Base-by-base conservation (phyloP, 768 basidiomycete genomes). In the Podaxis pistillaris region DNA sequence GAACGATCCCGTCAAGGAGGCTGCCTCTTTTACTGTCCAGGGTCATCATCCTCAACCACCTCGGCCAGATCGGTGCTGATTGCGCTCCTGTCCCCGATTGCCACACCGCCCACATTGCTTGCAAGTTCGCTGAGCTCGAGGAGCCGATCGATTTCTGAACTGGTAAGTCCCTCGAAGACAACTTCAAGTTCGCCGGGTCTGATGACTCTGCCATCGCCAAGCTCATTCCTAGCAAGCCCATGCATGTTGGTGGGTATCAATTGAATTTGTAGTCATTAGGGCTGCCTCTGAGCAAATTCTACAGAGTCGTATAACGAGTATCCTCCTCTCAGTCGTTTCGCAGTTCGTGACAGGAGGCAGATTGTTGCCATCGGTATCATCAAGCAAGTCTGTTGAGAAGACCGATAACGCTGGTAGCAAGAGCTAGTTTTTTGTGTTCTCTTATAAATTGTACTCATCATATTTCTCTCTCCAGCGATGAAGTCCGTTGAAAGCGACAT, bases 41-140 rank as follows among this genome's bases (percentile, higher is more conserved):
- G 86, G 96, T 98, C 83, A 98, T 99, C 76, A 92, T 99, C 75
- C 90, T 99, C 78, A 98, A 98, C 87, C 97, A 99, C 88, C 97
- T 97, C 58, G 96, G 97, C 84, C 97, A 99, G 79, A 98, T 99
- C 74, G 93, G 94, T 82, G 93, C 95, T 73, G 97, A 96, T 71
- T 98, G 98, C 79, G 93, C 96, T 50, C 96, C 96, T 59, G 96
- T 99, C 67, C 90, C 98, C 70, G 97, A 99, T 83, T 99, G 97
- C 82, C 97, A 99, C 88, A 99, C 97, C 66, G 96, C 96, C 78
- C 96, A 98, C 87, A 97, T 98, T 73, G 96, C 96, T 66, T 97
- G 96, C 90, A 98, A 97, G 83, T 98, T 99, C 80, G 86, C 93
- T 67, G 95, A 97, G 79, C 89, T 98, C 78, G 83, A 96, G 72